Conservation (phyloP, 352 stramenopile genomes). For the Pythium rhizo-oryzae region DNA sequence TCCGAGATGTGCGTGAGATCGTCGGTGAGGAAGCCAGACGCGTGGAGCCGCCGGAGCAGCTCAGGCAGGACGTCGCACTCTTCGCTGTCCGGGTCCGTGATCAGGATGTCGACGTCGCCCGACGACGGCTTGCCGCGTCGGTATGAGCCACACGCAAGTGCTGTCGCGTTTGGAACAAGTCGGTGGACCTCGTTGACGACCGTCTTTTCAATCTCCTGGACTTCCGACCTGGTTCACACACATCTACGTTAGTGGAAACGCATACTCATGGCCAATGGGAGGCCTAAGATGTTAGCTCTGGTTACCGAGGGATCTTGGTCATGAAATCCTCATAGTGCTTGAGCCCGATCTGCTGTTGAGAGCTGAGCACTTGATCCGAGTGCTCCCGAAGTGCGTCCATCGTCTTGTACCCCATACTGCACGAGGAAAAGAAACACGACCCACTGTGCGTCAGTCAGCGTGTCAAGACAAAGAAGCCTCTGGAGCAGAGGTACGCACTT, state of each 20-base stretch:
- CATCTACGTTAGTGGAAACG: neutral
- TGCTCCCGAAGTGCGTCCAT: constrained; percentile 54
- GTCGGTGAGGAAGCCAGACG: constrained; percentile 70
- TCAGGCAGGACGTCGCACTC: constrained; percentile 70
- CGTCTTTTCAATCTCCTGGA: constrained; percentile 69
- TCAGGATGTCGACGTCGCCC: constrained; percentile 80
- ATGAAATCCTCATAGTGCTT: constrained; percentile 84
- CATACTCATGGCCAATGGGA: neutral
- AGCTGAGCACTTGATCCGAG: constrained; percentile 42
- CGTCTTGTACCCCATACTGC: constrained; percentile 62
- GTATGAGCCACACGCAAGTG: constrained; percentile 77
- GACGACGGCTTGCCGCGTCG: constrained; percentile 70
- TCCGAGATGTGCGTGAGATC: constrained; percentile 68
- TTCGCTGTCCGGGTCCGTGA: constrained; percentile 73
- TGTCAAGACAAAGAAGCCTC: neutral
- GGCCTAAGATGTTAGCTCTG: neutral
- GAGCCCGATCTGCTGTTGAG: constrained; percentile 78
- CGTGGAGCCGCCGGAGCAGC: constrained; percentile 65
- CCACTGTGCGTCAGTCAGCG: neutral
- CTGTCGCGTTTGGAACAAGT: constrained; percentile 61
- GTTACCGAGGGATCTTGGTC: constrained; percentile 70
- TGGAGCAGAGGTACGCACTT: constrained; percentile 33
- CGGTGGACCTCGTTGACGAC: constrained; percentile 72
- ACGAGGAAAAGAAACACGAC: neutral
- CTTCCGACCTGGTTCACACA: constrained; percentile 51